Conservation (phyloP, 2,329 filamentous ascomycete genomes). For the Bisporella sp. region DNA sequence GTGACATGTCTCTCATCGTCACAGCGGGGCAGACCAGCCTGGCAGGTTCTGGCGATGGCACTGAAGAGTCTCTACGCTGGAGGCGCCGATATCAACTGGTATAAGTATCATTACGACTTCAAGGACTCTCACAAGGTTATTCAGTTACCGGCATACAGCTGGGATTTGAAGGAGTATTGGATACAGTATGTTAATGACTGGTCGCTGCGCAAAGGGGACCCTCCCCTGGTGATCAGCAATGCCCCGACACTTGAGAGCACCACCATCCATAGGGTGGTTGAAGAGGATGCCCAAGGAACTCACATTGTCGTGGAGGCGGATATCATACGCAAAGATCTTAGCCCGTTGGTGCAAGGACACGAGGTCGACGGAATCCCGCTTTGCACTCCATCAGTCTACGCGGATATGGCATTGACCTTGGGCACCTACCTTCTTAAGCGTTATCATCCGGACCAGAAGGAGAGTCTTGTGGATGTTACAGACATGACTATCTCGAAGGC, state of each 20-base stretch:
- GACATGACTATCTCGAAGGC: constrained; percentile 64
- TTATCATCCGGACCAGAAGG: constrained; percentile 25
- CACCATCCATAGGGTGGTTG: constrained; percentile 32
- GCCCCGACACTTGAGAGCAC: constrained; percentile 40
- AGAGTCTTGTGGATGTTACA: constrained; percentile 48
- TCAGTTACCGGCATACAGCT: constrained; percentile 58
- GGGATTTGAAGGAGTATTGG: constrained; percentile 63
- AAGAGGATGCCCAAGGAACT: constrained; percentile 44
- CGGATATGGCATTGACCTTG: constrained; percentile 52
- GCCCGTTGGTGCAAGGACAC: constrained; percentile 43
- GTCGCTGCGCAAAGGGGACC: constrained; percentile 56
- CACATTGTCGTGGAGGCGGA: constrained; percentile 47
- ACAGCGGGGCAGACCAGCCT: constrained; percentile 47
- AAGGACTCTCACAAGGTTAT: constrained; percentile 50
- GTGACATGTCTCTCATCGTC: constrained; percentile 54
- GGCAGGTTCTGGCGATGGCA: constrained; percentile 53
- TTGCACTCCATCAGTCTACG: constrained; percentile 43
- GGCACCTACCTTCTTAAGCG: constrained; percentile 46
- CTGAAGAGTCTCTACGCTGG: constrained; percentile 51
- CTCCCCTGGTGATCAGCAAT: constrained; percentile 27
- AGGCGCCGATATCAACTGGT: constrained; percentile 59
- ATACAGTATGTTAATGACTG: constrained; percentile 58
- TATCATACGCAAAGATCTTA: constrained; percentile 33
- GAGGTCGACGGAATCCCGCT: constrained; percentile 50
- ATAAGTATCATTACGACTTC: constrained; percentile 59